phyloP scores from a whole-genome alignment of 176 grass and related monocot species.

The Phyllostachys edulis region DNA sequence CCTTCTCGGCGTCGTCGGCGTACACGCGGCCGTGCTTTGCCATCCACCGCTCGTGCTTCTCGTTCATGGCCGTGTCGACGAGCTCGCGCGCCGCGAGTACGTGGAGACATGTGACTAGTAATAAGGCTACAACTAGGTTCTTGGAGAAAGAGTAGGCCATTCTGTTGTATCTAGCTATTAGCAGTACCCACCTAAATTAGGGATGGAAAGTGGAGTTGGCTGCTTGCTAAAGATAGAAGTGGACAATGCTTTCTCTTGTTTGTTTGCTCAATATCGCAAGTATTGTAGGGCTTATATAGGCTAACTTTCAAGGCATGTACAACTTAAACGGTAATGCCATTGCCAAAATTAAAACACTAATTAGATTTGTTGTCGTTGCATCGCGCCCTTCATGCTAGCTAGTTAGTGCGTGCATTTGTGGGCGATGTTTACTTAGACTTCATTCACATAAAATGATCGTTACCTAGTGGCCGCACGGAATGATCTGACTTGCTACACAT shows the following conservation, averaged over 20 bases:
- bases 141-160: neutral
- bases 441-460: too few species aligned
- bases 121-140: neutral
- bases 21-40: neutral
- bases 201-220: neutral
- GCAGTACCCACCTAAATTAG: too few species aligned
- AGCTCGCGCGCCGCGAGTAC: neutral
- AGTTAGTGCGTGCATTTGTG: neutral
- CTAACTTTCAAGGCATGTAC: neutral
- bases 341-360: neutral
- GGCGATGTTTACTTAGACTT: too few species aligned
- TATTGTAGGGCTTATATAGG: neutral
- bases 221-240: neutral
- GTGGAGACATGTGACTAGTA: neutral
- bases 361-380: neutral
- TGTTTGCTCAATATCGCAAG: neutral
- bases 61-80: neutral
- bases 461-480: too few species aligned
- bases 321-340: neutral
- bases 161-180: neutral
- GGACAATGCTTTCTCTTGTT: neutral
- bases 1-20: neutral
- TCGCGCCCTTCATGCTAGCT: too few species aligned
- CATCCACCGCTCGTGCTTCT: constrained; percentile 42
- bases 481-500: too few species aligned